Base-by-base conservation (phyloP, 225 moss, liverwort and hornwort genomes). In the Sphagnum tenellum region DNA sequence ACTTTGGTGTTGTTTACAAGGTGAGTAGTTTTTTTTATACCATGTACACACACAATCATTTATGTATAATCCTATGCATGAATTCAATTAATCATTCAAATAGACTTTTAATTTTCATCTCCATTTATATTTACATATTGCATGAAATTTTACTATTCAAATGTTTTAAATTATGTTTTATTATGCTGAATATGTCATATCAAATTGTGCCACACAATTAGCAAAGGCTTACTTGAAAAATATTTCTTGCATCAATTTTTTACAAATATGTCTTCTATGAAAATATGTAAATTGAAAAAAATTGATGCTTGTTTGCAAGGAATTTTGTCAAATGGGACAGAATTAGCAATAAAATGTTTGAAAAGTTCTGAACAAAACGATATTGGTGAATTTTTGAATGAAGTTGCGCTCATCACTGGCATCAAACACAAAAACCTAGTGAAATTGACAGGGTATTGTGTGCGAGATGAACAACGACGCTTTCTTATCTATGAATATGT, bases 401-500 rank as follows among this genome's bases (percentile, higher is more conserved):
- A 82, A 62, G 71, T 88, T 59, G 74, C 85, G 11, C 51, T 2
- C 46, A 0, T 0, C 54, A 50, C 12, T 51, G 0, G 3, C 0
- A 2, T 3, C 9, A 2, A 0, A 52, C n/a, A 44, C 2, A 63
- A 47, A 4, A 10, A 8, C 3, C 29, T 85, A 53, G 71, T 85
- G 67, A 81, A 88, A 59, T 72, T 88, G 5, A 88, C 77, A 71
- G 88, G 88, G 44, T 88, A 84, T 62, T 82, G 82, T 53, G 64
- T 88, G 8, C 71, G 70, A 66, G 79, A 79, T 46, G 74, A 77
- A 10, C 71, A 85, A 64, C 75, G 85, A 29, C 29, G 29, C 29
- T 12, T 88, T 44, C 69, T 89, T 11, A 86, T 89, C 13, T 81
- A 89, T 48, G 89, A 83, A 64, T 89, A 83, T 68, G 82, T 78